These are phyloP conservation scores for Pouteria campechiana DNA, from an alignment of 179 eudicot species.

Conservation along the genomic window DNA sequence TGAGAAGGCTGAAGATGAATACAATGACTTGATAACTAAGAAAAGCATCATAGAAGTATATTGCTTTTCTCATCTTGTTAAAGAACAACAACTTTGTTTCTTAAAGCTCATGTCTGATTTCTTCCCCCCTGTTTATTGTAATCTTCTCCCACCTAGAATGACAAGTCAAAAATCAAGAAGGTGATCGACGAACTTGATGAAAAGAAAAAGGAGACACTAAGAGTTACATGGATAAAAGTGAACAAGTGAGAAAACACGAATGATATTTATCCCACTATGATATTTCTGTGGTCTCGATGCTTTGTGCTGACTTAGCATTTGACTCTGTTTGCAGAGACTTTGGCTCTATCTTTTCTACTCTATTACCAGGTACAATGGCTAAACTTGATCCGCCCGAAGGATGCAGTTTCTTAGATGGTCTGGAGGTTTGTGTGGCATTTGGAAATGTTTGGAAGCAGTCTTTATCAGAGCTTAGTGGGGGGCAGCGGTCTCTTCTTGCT, in stretches of 20 bases:
- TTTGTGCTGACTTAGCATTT: not conserved
- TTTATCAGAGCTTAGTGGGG: constrained; percentile 94
- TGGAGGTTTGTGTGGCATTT: constrained; percentile 98
- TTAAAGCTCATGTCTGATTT: not conserved
- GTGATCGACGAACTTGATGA: constrained; percentile 98
- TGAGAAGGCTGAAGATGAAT: constrained; percentile 98
- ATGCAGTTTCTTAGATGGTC: constrained; percentile 85
- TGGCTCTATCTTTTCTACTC: constrained; percentile 93
- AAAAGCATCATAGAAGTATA: constrained; percentile 92
- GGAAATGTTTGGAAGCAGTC: constrained; percentile 99
- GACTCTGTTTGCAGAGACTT: constrained; percentile 56
- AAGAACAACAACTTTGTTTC: not conserved
- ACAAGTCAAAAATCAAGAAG: constrained; percentile 89
- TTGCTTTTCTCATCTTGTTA: not conserved
- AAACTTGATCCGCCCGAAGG: constrained; percentile 98
- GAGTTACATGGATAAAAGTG: constrained; percentile 94
- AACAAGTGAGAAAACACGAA: constrained; percentile 40
- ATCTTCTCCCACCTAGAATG: constrained; percentile 41
- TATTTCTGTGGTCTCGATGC: not conserved
- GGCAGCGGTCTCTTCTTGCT: constrained; percentile 93
- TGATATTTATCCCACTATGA: not conserved
- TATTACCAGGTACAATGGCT: constrained; percentile 94
- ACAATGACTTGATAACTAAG: constrained; percentile 78
- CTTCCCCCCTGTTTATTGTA: constrained; percentile 1
- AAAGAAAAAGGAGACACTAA: constrained; percentile 91